A percentile compares a stretch with the other conserved stretches of the same genome.
Evolutionary conservation across 2,329 filamentous ascomycete genomes (phyloP).

Genomic region (Curvularia lunata): DNA sequence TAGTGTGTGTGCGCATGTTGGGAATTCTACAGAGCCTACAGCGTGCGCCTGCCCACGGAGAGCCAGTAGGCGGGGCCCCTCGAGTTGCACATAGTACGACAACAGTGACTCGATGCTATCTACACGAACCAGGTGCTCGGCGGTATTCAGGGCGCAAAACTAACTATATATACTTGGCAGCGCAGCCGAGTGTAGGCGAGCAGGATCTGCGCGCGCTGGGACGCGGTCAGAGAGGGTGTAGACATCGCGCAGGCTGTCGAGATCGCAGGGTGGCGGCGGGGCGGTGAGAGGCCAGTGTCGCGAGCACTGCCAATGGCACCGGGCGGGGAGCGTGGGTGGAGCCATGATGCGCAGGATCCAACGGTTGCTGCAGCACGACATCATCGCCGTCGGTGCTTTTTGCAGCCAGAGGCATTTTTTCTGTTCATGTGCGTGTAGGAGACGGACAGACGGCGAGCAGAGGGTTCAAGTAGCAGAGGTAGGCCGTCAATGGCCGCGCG

Average conservation of each 20-base stretch:
- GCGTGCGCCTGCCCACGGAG: not conserved
- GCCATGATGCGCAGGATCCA: conserved; percentile 19
- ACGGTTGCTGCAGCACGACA: conserved; percentile 21
- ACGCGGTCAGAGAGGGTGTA: not conserved
- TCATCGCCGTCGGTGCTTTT: conserved; percentile 8
- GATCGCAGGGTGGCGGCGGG: conserved; percentile 14
- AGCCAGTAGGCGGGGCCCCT: not conserved
- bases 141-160: not conserved
- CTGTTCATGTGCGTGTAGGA: not conserved
- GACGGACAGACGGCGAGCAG: not conserved
- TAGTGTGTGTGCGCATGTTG: not conserved
- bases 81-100: no score
- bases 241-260: conserved; percentile 1
- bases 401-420: not conserved
- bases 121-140: not conserved
- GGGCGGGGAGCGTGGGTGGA: conserved; percentile 18
- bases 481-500: not conserved
- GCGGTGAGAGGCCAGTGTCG: conserved; percentile 20
- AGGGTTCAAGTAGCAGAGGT: not conserved
- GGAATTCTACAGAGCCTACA: not conserved
- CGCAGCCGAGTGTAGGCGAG: not conserved
- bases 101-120: no score
- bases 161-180: not conserved
- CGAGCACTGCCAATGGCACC: conserved; percentile 30
- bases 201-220: conserved; percentile 1